Evolutionary conservation across 1,284 basidiomycete species (phyloP).

Genomic region (Pholiota adiposa): DNA sequence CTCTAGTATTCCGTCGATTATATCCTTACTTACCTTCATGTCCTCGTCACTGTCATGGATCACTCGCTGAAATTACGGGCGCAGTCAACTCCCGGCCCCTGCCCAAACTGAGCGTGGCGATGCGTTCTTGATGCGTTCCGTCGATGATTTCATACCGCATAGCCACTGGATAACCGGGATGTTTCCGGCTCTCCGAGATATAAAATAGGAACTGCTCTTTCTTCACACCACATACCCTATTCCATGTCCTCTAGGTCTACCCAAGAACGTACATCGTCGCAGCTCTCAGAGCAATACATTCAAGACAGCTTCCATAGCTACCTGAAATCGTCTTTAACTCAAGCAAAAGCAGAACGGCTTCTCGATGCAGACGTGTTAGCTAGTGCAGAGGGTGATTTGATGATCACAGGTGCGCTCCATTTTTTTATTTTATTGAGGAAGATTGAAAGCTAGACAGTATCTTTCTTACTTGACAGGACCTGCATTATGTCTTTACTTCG

Average conservation of each 20-base stretch:
- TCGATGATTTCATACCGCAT: no score
- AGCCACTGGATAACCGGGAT: no score
- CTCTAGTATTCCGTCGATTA: no score
- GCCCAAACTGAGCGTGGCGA: no score
- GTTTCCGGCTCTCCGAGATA: no score
- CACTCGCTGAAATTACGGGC: no score
- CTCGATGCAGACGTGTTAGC: slow-evolving; percentile 72
- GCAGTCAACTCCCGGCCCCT: no score
- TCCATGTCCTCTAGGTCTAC: slow-evolving; percentile 1
- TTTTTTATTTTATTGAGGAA: background rate
- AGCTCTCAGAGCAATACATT: slow-evolving; percentile 63
- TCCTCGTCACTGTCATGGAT: no score
- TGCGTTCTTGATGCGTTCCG: no score
- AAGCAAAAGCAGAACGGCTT: slow-evolving; percentile 73
- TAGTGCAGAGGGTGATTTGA: slow-evolving; percentile 77
- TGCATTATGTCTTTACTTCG: slow-evolving; percentile 71
- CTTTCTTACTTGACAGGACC: no score
- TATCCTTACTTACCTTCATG: no score
- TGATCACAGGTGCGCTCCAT: slow-evolving; percentile 70
- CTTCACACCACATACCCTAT: background rate
- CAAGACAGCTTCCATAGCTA: slow-evolving; percentile 81
- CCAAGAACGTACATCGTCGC: background rate
- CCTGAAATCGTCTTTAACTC: slow-evolving; percentile 73
- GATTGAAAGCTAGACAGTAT: background rate
- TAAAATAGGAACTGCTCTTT: background rate